Base-by-base conservation (phyloP, 305 asterid species). In the Striga hermonthica region DNA sequence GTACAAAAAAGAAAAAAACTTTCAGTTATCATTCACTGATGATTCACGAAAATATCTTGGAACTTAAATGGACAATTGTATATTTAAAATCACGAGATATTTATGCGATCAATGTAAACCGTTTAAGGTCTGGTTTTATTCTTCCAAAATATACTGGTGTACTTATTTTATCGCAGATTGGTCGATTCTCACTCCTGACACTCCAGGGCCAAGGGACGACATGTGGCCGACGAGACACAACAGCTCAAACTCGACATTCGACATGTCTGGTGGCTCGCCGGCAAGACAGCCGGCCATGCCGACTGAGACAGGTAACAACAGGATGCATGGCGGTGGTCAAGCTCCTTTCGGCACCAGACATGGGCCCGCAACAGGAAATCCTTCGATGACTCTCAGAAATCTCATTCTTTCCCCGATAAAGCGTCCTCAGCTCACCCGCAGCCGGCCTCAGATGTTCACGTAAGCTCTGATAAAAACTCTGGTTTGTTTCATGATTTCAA, bases 131-230 rank as follows among this genome's bases (percentile, higher is more conserved):
- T 59, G 47, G 62, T 55, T 45, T 28, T 65, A 48, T 68, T 66
- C 65, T 69, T 69, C 80, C 81, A 58, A 78, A 68, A 82, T 80
- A 78, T 77, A 67, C 78, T 67, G 77, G 89, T 83, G 70, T 52
- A 79, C 82, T 80, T 75, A 88, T 76, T 74, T 22, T 76, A 58
- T 69, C 40, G 83, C 93, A 88, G 95, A 83, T 83, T 82, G 95
- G 93, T 78, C 83, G 78, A 79, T 78, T 83, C 76, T 49, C 85
- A 82, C 98, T 83, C 97, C 97, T 82, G 86, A 84, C 78, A 92
- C 98, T 81, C 98, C 98, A 89, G 98, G 98, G 78, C 93, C 90
- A 55, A 82, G 85, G 81, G 95, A 89, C 52, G 95, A 87, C 72
- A 71, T 84, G 71, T 92, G 98, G 98, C 76, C 87, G 63, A 68